Percentiles rank a stretch among this genome's conserved stretches.
Evolutionary conservation across 306 rosid species (phyloP).

Genomic region (Castanea crenata): DNA sequence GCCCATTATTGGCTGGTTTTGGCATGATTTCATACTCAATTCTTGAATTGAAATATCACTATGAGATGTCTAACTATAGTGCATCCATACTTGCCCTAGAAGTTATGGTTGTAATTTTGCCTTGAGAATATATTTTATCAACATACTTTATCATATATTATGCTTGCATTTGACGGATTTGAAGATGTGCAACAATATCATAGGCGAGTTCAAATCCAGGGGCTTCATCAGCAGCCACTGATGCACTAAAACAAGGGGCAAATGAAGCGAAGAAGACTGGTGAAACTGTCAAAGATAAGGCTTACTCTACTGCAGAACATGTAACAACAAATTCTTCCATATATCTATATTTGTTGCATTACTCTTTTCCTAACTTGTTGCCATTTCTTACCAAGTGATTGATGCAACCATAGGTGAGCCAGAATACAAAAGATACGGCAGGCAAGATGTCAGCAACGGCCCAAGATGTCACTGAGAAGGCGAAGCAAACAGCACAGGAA

Average conservation of each 20-base stretch:
- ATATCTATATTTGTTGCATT: background rate
- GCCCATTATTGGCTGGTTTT: no score
- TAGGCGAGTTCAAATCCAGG: slow-evolving; percentile 40
- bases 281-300: slow-evolving; percentile 45
- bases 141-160: background rate
- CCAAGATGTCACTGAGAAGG: slow-evolving; percentile 52
- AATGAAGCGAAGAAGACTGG: slow-evolving; percentile 32
- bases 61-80: no score
- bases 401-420: slow-evolving; percentile 28
- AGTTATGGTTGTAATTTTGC: no score
- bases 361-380: background rate
- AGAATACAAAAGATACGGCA: slow-evolving; percentile 41
- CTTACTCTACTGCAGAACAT: slow-evolving; percentile 39
- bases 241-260: slow-evolving; percentile 36
- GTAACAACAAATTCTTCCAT: slow-evolving; percentile 19
- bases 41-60: no score
- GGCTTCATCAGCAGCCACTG: slow-evolving; percentile 26
- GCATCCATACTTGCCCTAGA: no score
- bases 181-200: slow-evolving; percentile 14
- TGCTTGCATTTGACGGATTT: background rate
- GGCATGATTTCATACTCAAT: background rate
- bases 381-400: background rate
- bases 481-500: slow-evolving; percentile 60
- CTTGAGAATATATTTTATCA: no score
- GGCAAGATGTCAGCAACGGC: slow-evolving; percentile 37